Percentiles rank a stretch among this genome's conserved stretches.
Conservation (phyloP, 305 asterid species). For the Rubia peregrina region DNA sequence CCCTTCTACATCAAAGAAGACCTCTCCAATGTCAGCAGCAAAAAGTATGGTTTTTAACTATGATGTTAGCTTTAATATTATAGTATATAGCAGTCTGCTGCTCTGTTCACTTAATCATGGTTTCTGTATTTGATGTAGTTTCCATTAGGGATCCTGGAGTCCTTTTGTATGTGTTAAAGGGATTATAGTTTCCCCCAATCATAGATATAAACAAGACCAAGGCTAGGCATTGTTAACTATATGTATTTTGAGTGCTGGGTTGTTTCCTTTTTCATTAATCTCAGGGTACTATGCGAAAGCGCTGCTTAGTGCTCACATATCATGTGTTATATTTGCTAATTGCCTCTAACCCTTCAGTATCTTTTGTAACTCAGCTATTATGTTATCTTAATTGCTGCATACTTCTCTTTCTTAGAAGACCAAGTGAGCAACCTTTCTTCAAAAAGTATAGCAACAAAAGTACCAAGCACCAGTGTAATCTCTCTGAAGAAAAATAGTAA, state of each 20-base stretch:
- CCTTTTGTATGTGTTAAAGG: background rate
- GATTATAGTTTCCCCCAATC: background rate
- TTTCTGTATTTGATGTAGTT: background rate
- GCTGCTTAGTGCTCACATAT: background rate
- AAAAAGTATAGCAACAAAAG: constrained; percentile 37
- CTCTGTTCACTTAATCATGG: background rate
- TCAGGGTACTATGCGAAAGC: background rate
- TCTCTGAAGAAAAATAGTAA: constrained; percentile 38
- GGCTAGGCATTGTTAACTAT: background rate
- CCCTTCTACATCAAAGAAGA: constrained; percentile 56
- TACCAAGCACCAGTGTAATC: constrained; percentile 29
- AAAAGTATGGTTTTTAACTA: constrained; percentile 34
- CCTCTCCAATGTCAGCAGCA: constrained; percentile 43
- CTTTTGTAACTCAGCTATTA: background rate
- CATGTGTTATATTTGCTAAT: background rate
- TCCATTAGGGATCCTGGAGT: background rate
- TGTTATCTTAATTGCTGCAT: background rate
- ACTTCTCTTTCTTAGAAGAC: constrained; percentile 24
- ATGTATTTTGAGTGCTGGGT: background rate
- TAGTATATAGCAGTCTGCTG: background rate
- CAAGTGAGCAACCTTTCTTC: constrained; percentile 28
- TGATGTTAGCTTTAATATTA: background rate
- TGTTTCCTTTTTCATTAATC: background rate
- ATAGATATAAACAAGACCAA: background rate
- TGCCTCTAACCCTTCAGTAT: background rate